A percentile compares a stretch with the other conserved stretches of the same genome.
phyloP scores from a whole-genome alignment of 2,329 filamentous ascomycete genomes.

The Fusarium penzigii region DNA sequence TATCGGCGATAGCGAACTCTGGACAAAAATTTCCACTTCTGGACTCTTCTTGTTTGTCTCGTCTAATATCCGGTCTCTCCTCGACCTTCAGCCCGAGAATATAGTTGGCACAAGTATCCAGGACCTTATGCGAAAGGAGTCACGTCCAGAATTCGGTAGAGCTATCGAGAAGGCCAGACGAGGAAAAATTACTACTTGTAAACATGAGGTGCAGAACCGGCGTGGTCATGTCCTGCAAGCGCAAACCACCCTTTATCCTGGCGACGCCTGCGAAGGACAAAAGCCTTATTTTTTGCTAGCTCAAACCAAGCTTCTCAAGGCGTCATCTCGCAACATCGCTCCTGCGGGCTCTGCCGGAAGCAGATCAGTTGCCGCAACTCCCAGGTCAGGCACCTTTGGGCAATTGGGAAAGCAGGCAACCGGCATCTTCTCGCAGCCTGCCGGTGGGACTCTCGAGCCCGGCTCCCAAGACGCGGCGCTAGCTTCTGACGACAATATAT shows the following conservation, averaged over 20 bases:
- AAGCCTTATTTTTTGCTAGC: slow-evolving; percentile 89
- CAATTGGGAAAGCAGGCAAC: slow-evolving; percentile 17
- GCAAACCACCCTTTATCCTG: slow-evolving; percentile 83
- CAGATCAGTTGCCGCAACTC: slow-evolving; percentile 24
- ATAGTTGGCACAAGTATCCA: slow-evolving; percentile 88
- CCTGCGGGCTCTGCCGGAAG: slow-evolving; percentile 35
- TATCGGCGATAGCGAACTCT: slow-evolving; percentile 81
- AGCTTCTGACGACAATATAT: slow-evolving; percentile 81
- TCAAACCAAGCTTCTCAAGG: slow-evolving; percentile 80
- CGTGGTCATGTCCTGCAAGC: slow-evolving; percentile 84
- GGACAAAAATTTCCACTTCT: slow-evolving; percentile 90
- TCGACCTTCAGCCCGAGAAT: slow-evolving; percentile 80
- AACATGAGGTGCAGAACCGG: slow-evolving; percentile 87
- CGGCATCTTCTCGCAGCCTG: slow-evolving; percentile 45
- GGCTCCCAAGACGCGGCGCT: slow-evolving; percentile 69
- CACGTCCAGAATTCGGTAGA: slow-evolving; percentile 74
- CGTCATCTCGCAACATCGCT: slow-evolving; percentile 49
- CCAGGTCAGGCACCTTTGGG: slow-evolving; percentile 16
- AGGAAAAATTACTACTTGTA: slow-evolving; percentile 74
- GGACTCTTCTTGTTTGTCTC: slow-evolving; percentile 93
- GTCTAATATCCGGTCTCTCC: slow-evolving; percentile 76
- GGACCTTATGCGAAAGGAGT: slow-evolving; percentile 81
- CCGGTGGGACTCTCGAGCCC: slow-evolving; percentile 48
- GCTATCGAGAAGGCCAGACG: slow-evolving; percentile 77
- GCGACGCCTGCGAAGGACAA: slow-evolving; percentile 73